Evolutionary conservation across 495 filamentous ascomycete species (phyloP).

Genomic region (Aspergillus affinis): DNA sequence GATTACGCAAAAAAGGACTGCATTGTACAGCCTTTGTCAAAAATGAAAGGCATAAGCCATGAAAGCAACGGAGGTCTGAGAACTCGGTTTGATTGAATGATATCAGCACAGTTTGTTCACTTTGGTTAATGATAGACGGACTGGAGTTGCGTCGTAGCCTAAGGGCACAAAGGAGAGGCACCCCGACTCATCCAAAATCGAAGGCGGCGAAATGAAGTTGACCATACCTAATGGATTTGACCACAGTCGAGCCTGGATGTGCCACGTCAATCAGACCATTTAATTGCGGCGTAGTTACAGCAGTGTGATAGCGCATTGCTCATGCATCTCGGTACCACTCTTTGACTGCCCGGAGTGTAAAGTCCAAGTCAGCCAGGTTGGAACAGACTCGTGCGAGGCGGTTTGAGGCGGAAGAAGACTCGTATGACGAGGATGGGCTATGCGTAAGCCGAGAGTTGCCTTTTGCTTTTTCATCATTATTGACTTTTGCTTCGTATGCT

Average conservation of each 20-base stretch:
- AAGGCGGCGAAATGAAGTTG: neutral
- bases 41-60: neutral
- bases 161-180: neutral
- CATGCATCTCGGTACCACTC: slow-evolving; percentile 16
- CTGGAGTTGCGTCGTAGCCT: neutral
- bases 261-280: slow-evolving; percentile 30
- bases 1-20: no score
- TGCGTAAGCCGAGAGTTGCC: neutral
- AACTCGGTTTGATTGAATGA: neutral
- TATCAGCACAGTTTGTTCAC: neutral
- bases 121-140: neutral
- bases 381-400: neutral
- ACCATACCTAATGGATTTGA: neutral
- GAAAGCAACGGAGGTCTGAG: neutral
- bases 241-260: slow-evolving; percentile 9
- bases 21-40: no score
- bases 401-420: neutral
- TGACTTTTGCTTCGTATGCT: neutral
- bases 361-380: slow-evolving; percentile 1
- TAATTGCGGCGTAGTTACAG: slow-evolving; percentile 11
- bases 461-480: neutral
- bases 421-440: neutral
- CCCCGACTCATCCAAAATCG: neutral
- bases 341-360: slow-evolving; percentile 2
- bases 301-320: slow-evolving; percentile 15